Base-by-base conservation (phyloP, 371 early-diverging fungal genomes). In the Rhizomucor miehei region DNA sequence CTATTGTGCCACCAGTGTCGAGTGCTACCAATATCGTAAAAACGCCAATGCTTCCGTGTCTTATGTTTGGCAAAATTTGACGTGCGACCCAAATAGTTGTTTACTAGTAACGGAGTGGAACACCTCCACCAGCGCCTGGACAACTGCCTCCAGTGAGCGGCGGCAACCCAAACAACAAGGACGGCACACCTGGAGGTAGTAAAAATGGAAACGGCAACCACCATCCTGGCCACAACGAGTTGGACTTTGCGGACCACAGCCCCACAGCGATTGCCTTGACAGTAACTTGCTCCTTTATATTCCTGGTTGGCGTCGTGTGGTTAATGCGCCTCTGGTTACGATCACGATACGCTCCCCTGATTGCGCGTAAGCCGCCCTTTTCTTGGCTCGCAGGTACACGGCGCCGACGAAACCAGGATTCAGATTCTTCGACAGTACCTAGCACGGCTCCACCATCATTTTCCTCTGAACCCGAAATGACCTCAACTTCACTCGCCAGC, bases 1-100 rank as follows among this genome's bases (percentile, higher is more conserved):
- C 37, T 69, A 67, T 51, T 73, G 73, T 57, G 73, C 73, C 19
- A 73, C 73, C 21, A 65, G 67, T 23, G 54, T 63, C 19, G 67
- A 73, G 48, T 73, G 73, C 40, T 73, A 69, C 46, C 73, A 73
- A 41, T 73, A 73, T 46, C 65, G 63, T 1, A 63, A 63, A 57
- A 60, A 45, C 36, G 39, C 44, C 44, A 65, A 60, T 1, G 51
- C 63, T 3, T 57, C 67, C 0, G 57, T 60, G 1, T 67, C 58
- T 8, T 59, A 67, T 48, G 48, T 67, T 21, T 73, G 70, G 73
- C 67, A 73, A 35, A 73, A 65, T 45, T 48, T 73, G 53, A 73
- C 70, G 17, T 73, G 73, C 39, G 65, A 73, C 37, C 65, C 70
- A 3, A 44, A 25, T 2, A 69, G 56, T 11, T 73, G 73, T 38